Conservation (phyloP, 768 basidiomycete genomes). For the Astraeus odoratus region DNA sequence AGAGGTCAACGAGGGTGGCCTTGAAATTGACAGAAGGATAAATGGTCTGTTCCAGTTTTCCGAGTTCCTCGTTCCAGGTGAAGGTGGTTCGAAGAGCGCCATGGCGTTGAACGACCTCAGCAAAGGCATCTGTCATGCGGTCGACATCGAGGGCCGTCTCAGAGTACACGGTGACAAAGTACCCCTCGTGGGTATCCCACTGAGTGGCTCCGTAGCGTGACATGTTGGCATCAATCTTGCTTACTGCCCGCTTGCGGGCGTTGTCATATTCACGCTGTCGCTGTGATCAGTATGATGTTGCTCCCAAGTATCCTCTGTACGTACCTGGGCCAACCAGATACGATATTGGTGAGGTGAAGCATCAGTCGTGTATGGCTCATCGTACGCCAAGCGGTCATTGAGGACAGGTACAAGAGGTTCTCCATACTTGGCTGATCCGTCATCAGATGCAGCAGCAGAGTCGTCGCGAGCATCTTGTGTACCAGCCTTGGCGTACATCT, state of each 20-base stretch:
- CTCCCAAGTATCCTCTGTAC: background rate
- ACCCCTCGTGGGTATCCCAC: slow-evolving; percentile 26
- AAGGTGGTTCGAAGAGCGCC: slow-evolving; percentile 24
- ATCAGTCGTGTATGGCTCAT: slow-evolving; percentile 24
- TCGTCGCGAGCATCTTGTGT: slow-evolving; percentile 6
- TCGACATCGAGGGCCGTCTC: slow-evolving; percentile 23
- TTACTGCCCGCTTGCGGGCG: slow-evolving; percentile 21
- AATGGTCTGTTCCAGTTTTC: slow-evolving; percentile 25
- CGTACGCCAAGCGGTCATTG: slow-evolving; percentile 26
- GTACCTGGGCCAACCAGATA: slow-evolving; percentile 28
- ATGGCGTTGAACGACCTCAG: slow-evolving; percentile 23
- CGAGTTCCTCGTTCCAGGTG: slow-evolving; percentile 23
- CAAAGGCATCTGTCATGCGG: slow-evolving; percentile 20
- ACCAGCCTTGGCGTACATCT: slow-evolving; percentile 16
- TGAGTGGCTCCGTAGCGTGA: slow-evolving; percentile 28
- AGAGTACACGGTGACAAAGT: slow-evolving; percentile 11
- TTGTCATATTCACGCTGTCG: slow-evolving; percentile 22
- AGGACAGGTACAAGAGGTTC: slow-evolving; percentile 22
- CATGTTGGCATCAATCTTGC: slow-evolving; percentile 25
- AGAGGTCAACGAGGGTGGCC: slow-evolving; percentile 20
- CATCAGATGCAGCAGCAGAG: slow-evolving; percentile 7
- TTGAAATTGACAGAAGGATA: slow-evolving; percentile 22
- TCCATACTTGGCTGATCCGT: slow-evolving; percentile 23
- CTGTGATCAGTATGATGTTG: background rate
- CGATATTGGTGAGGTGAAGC: slow-evolving; percentile 19